Evolutionary conservation across 2,329 filamentous ascomycete genomes (phyloP).

Genomic region (Biscogniauxia marginata): DNA sequence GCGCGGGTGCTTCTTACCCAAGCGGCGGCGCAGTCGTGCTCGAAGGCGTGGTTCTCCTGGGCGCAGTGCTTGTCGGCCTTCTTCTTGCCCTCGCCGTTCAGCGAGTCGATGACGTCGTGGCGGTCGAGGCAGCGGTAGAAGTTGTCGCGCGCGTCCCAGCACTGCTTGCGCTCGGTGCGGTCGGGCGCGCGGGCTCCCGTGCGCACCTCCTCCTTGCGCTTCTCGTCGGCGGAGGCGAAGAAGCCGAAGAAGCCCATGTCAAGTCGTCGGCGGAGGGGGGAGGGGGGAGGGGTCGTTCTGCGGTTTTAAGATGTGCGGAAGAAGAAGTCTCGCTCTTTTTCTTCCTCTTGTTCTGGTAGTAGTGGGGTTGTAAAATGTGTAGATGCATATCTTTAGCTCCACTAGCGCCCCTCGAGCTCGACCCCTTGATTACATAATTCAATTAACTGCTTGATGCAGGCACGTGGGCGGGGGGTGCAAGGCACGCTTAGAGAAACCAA

Average conservation of each 20-base stretch:
- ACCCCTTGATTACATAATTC: neutral
- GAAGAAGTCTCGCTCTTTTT: too few relatives aligned
- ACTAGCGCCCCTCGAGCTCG: neutral
- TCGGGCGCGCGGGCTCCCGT: conserved; percentile 72
- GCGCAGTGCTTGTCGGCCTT: conserved; percentile 55
- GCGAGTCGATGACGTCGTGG: conserved; percentile 75
- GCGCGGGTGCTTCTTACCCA: conserved; percentile 65
- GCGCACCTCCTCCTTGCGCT: conserved; percentile 54
- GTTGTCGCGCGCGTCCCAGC: conserved; percentile 85
- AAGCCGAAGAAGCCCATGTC: conserved; percentile 53
- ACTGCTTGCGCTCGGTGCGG: conserved; percentile 74
- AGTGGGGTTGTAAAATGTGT: too few relatives aligned
- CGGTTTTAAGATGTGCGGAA: too few relatives aligned
- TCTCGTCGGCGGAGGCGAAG: conserved; percentile 39
- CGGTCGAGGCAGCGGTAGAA: conserved; percentile 89
- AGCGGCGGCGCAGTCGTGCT: conserved; percentile 80
- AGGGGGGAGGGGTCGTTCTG: too few relatives aligned
- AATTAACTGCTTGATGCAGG: too few relatives aligned
- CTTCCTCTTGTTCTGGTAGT: neutral
- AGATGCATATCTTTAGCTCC: neutral
- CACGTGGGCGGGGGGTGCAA: neutral
- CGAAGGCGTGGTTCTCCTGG: conserved; percentile 64
- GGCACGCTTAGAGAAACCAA: neutral
- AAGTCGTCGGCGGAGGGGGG: too few relatives aligned
- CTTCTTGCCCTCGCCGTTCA: conserved; percentile 54